Evolutionary conservation across 108 stramenopile species (phyloP).

Genomic region (Nannochloropsis gaditana): DNA sequence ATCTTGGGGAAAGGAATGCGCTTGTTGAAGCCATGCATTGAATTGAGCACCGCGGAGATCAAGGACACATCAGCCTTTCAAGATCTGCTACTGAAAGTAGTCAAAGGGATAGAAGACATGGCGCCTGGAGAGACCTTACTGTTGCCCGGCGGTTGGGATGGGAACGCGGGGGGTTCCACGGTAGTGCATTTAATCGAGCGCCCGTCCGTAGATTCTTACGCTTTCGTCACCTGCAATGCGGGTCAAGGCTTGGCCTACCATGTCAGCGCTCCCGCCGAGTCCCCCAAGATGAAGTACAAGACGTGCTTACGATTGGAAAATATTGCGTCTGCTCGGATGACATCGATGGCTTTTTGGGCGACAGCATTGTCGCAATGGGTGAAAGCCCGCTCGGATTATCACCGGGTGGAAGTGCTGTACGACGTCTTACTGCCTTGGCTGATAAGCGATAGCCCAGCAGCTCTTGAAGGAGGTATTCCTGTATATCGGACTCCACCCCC

Average conservation of each 20-base stretch:
- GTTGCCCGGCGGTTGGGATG: background rate
- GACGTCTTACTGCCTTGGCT: slow-evolving; percentile 34
- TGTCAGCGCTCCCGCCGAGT: background rate
- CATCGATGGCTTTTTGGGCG: slow-evolving; percentile 18
- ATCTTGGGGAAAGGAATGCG: background rate
- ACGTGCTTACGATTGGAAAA: slow-evolving; percentile 30
- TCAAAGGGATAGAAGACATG: background rate
- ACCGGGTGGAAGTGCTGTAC: slow-evolving; percentile 28
- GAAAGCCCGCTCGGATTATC: slow-evolving; percentile 25
- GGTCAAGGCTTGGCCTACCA: slow-evolving; percentile 14
- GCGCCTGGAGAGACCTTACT: background rate
- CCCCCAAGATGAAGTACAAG: slow-evolving; percentile 41
- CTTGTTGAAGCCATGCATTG: background rate
- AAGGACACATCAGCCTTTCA: background rate
- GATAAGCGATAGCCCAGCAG: background rate
- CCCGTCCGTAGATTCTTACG: background rate
- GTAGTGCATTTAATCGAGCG: slow-evolving; percentile 8
- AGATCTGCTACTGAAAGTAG: background rate
- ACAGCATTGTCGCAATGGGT: slow-evolving; percentile 23
- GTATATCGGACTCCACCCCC: background rate
- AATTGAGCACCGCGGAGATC: background rate
- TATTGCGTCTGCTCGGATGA: background rate
- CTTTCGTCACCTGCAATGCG: background rate
- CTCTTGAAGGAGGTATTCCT: too few relatives aligned
- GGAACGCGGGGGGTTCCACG: background rate